Evolutionary conservation across 2,329 filamentous ascomycete genomes (phyloP).

Genomic region (Monosporascus sp.): DNA sequence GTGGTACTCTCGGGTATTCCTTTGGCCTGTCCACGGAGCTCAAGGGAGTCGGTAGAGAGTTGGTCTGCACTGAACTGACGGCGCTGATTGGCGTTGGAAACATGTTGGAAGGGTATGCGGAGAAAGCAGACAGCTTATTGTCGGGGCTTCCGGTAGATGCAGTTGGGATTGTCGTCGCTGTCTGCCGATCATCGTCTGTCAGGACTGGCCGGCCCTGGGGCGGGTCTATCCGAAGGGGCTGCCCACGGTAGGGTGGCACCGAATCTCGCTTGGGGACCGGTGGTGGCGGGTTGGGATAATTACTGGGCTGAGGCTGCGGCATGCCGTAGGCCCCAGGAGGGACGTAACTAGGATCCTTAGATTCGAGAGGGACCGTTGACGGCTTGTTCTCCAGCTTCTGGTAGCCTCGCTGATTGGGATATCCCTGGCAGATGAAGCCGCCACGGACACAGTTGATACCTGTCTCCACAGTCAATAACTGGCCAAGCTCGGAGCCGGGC

Average conservation of each 20-base stretch:
- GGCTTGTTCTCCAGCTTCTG: slow-evolving; percentile 70
- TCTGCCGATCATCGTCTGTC: slow-evolving; percentile 53
- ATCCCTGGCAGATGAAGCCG: slow-evolving; percentile 86
- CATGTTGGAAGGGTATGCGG: slow-evolving; percentile 46
- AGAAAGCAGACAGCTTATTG: slow-evolving; percentile 55
- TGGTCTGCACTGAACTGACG: slow-evolving; percentile 25
- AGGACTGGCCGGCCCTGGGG: slow-evolving; percentile 52
- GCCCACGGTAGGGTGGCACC: slow-evolving; percentile 55
- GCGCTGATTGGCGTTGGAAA: slow-evolving; percentile 62
- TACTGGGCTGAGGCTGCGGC: slow-evolving; percentile 39
- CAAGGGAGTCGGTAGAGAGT: slow-evolving; percentile 22
- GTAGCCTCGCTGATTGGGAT: slow-evolving; percentile 77
- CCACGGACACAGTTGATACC: slow-evolving; percentile 87
- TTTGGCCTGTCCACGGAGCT: slow-evolving; percentile 37
- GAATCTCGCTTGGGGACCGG: slow-evolving; percentile 47
- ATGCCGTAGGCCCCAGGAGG: slow-evolving; percentile 59
- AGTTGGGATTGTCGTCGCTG: slow-evolving; percentile 55
- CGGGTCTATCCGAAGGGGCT: slow-evolving; percentile 57
- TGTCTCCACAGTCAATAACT: slow-evolving; percentile 31
- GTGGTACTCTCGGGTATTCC: slow-evolving; percentile 55
- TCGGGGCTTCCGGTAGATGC: slow-evolving; percentile 55
- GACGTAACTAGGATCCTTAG: slow-evolving; percentile 67
- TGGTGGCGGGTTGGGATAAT: slow-evolving; percentile 25
- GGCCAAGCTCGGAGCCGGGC: background rate
- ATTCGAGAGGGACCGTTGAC: slow-evolving; percentile 69